A percentile compares a stretch with the other conserved stretches of the same genome.
These are phyloP conservation scores for Oryza brachyantha DNA, from an alignment of 176 grass and related monocot species.

Conservation along the genomic window DNA sequence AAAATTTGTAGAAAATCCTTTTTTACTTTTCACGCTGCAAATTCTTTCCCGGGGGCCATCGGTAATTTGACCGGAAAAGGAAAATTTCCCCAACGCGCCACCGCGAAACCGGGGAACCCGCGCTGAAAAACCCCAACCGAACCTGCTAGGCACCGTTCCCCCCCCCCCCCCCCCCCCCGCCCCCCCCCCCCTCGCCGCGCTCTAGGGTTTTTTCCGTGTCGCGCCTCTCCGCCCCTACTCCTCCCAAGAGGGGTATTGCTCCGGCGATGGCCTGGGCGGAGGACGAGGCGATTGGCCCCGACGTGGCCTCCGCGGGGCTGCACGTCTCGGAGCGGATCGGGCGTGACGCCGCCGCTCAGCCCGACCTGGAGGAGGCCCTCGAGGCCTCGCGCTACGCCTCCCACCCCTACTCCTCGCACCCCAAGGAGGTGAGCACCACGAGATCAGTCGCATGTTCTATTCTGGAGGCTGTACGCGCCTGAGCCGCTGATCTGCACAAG, in stretches of 20 bases:
- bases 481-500: slow-evolving; percentile 9
- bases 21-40: no score
- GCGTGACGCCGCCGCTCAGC: slow-evolving; percentile 65
- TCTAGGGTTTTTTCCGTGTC: slow-evolving; percentile 58
- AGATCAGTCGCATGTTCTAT: not conserved
- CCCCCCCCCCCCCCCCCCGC: not conserved
- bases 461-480: not conserved
- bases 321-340: slow-evolving; percentile 89
- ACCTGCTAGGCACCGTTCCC: slow-evolving; percentile 12
- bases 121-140: slow-evolving; percentile 22
- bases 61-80: not conserved
- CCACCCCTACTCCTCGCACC: slow-evolving; percentile 83
- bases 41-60: not conserved
- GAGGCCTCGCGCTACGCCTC: slow-evolving; percentile 97
- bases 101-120: slow-evolving; percentile 12
- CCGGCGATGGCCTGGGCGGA: slow-evolving; percentile 83
- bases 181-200: not conserved
- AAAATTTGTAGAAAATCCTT: no score
- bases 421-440: slow-evolving; percentile 66
- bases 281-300: slow-evolving; percentile 82
- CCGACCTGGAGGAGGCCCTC: slow-evolving; percentile 90
- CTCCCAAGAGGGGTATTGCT: slow-evolving; percentile 14
- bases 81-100: slow-evolving; percentile 12
- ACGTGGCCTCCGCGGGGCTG: slow-evolving; percentile 83
- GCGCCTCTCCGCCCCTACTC: not conserved